phyloP scores from a whole-genome alignment of 306 rosid genomes.

The Vigna nakashimae region DNA sequence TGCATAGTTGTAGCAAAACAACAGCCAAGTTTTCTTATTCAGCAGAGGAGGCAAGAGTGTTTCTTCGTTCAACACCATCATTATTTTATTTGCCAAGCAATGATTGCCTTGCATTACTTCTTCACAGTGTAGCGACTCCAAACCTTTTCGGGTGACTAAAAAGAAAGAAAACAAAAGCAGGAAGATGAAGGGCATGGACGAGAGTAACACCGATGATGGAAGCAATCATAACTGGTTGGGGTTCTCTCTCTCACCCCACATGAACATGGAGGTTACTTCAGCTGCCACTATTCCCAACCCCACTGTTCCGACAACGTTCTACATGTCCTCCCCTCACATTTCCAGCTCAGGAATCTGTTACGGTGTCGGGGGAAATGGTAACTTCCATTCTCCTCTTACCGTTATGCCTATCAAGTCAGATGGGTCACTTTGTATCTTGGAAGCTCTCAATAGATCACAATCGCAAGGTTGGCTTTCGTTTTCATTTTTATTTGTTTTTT shows the following conservation, averaged over 20 bases:
- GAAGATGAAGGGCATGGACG: constrained; percentile 77
- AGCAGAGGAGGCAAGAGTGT: not conserved
- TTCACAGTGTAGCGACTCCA: constrained; percentile 19
- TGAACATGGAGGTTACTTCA: constrained; percentile 69
- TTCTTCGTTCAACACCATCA: constrained; percentile 47
- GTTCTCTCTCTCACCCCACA: constrained; percentile 90
- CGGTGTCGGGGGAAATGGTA: constrained; percentile 56
- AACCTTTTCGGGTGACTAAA: constrained; percentile 41
- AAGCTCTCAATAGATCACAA: constrained; percentile 78
- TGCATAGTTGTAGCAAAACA: constrained; percentile 42
- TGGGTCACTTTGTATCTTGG: constrained; percentile 93
- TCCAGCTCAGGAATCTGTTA: constrained; percentile 59
- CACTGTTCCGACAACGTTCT: constrained; percentile 60
- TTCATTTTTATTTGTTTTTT: not conserved
- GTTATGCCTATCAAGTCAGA: constrained; percentile 95
- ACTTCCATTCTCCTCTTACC: constrained; percentile 66
- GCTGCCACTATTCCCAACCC: constrained; percentile 39
- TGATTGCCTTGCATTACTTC: constrained; percentile 62
- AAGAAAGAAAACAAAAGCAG: not conserved
- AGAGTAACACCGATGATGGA: constrained; percentile 47
- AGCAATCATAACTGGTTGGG: constrained; percentile 84
- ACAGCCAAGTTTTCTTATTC: constrained; percentile 39
- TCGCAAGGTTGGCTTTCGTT: constrained; percentile 58
- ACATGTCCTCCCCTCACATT: constrained; percentile 53
- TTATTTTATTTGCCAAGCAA: constrained; percentile 62